Evolutionary conservation across 2,329 filamentous ascomycete genomes (phyloP), one percentile per base, ranked within the genome.

Genomic region (Botrytis galanthina): DNA sequence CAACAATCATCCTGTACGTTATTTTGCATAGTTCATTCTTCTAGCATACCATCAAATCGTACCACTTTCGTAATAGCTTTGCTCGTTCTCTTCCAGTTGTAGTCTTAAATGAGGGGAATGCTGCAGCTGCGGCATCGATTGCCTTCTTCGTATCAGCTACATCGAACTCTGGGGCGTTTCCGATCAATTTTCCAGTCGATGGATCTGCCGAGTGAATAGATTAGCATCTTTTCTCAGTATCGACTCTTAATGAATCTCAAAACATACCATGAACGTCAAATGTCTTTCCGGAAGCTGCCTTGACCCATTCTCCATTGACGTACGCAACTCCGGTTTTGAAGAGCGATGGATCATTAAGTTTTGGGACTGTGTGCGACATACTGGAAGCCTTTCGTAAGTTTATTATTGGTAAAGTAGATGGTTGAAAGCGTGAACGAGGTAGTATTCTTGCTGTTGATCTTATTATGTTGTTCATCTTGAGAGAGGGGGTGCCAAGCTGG

Each of bases 221-320:
- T 66, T 63, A 66, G 18, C 4, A 32, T 42, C 29, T 48, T 63
- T 66, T 14, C 29, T 57, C 69, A 32, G n/a, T 18, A 74, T 72
- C n/a, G 29, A 60, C 10, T 42, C 35, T 32, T 57, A 3, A 42
- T 57, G 16, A 32, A 29, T 12, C n/a, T 54, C 48, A 16, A 64
- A 62, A 46, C 35, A 35, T 83, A 91, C 90, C 92, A 76, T 89
- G 87, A 74, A 98, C 93, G 81, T 96, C 91, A 82, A 98, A 99
- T 63, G 94, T 97, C 87, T 97, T 91, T 81, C 94, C 93, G 0
- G 94, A 97, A 80, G 90, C 89, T 78, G 95, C 93, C 78, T 88
- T 87, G 75, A 97, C 89, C 93, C 95, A 99, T 87, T 97, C 88
- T 80, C 96, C 96, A 82, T 99, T 95, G 80, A 98, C 91, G 81